Evolutionary conservation across 192 early-diverging fungal genomes (phyloP), one percentile per base, ranked within the genome.

Genomic region (Gonapodya prolifera): DNA sequence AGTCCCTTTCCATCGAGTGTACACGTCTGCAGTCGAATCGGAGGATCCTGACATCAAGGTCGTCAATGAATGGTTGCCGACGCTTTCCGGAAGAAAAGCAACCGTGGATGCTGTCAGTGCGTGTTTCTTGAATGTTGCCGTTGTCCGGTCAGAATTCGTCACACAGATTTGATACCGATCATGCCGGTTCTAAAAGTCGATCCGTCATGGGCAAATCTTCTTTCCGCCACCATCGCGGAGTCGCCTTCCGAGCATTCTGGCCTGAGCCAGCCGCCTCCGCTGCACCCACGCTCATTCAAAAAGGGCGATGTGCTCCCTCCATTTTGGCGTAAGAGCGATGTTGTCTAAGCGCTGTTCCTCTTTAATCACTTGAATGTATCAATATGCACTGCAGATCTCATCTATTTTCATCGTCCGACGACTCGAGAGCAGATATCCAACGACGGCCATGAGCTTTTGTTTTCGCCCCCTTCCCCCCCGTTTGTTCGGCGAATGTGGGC

Each of bases 401-500:
- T 61, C 45, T 61, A 61, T 23, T 61, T 61, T 61, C 45, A 61
- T 23, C 8, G 45, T 16, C 45, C 23, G 8, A 61, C 45, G 8
- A 61, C 45, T 23, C 45, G 45, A 8, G 45, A 61, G 8, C 45
- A 61, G 23, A 61, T 61, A 61, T 61, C 45, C 23, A 61, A 23
- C 1, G 95, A 97, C 81, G 95, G 95, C n/a, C 94, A 94, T 79
- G 90, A 93, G 76, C 84, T 86, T 61, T 87, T 85, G 17, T 90
- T 90, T 77, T 85, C 89, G 0, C 95, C 95, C 0, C 95, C 95
- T 0, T 33, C 29, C 0, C 82, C 79, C 17, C 91, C 92, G 0
- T 96, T 89, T 78, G 73, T 83, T 18, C 88, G 89, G 35, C 89
- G 95, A 1, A 92, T 97, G 89, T 97, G 95, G 95, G 94, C 91